Conservation (phyloP, 495 filamentous ascomycete genomes). For the Darksidea phi region DNA sequence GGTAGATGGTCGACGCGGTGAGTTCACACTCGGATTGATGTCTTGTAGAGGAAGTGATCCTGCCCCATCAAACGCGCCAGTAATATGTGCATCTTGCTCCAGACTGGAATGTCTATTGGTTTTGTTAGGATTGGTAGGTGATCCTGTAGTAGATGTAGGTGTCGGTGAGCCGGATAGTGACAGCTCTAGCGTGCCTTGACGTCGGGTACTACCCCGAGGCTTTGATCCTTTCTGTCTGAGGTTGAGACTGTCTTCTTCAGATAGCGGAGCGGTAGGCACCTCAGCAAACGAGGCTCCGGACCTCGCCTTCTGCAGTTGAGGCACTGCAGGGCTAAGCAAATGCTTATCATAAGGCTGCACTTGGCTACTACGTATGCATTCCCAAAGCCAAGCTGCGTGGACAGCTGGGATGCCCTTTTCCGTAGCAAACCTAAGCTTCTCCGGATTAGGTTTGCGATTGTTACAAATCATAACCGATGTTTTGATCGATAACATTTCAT, state of each 20-base stretch:
- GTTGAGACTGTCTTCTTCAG: slow-evolving; percentile 28
- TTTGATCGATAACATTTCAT: slow-evolving; percentile 66
- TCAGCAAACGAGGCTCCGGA: slow-evolving; percentile 8
- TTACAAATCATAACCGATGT: slow-evolving; percentile 71
- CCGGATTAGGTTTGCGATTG: slow-evolving; percentile 57
- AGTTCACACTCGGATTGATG: slow-evolving; percentile 33
- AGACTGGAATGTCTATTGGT: not conserved
- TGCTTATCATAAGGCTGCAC: slow-evolving; percentile 50
- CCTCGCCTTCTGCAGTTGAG: not conserved
- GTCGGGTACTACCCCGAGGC: not conserved
- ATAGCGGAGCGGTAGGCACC: slow-evolving; percentile 30
- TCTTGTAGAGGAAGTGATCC: slow-evolving; percentile 30
- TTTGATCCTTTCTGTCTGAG: slow-evolving; percentile 7
- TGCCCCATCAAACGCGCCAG: slow-evolving; percentile 7
- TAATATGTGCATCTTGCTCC: slow-evolving; percentile 5
- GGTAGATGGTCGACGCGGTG: slow-evolving; percentile 31
- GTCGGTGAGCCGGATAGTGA: slow-evolving; percentile 5
- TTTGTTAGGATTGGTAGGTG: slow-evolving; percentile 3
- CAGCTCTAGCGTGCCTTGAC: slow-evolving; percentile 16
- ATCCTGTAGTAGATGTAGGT: slow-evolving; percentile 6
- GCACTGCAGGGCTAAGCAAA: slow-evolving; percentile 3
- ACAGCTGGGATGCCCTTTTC: slow-evolving; percentile 77
- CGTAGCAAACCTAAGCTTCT: slow-evolving; percentile 74
- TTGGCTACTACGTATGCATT: slow-evolving; percentile 63
- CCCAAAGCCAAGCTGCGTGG: slow-evolving; percentile 76